Conservation (phyloP, 1,284 basidiomycete genomes). For the Rhizoctonia solani region DNA sequence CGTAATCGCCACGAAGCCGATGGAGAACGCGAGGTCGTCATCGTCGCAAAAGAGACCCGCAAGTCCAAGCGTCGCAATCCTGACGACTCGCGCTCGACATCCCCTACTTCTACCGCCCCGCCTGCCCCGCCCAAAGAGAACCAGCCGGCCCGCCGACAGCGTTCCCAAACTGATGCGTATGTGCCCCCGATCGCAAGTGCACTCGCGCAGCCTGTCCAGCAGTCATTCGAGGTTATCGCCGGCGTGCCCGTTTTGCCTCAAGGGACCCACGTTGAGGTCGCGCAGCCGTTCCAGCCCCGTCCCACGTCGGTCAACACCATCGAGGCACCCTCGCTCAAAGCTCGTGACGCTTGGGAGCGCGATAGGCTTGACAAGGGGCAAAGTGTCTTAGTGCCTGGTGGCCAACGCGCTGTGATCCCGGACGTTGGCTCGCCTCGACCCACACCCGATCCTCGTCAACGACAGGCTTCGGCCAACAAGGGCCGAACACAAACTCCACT, state of each 20-base stretch:
- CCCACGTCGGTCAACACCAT: slow-evolving; percentile 35
- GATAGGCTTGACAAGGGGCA: slow-evolving; percentile 34
- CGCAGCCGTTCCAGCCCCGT: background rate
- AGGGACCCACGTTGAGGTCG: slow-evolving; percentile 31
- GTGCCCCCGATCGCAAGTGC: background rate
- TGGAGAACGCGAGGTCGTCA: slow-evolving; percentile 27
- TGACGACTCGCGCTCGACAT: slow-evolving; percentile 8
- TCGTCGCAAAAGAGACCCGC: slow-evolving; percentile 12
- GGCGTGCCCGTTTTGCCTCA: slow-evolving; percentile 27
- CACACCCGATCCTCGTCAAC: slow-evolving; percentile 22
- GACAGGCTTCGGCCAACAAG: background rate
- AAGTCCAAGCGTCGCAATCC: slow-evolving; percentile 21
- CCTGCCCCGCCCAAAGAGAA: slow-evolving; percentile 25
- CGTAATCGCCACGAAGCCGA: slow-evolving; percentile 16
- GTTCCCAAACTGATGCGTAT: slow-evolving; percentile 20
- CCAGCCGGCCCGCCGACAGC: slow-evolving; percentile 7
- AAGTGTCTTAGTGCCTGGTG: slow-evolving; percentile 31
- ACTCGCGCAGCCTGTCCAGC: slow-evolving; percentile 1
- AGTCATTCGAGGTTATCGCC: slow-evolving; percentile 17
- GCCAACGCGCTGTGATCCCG: slow-evolving; percentile 26
- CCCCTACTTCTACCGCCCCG: slow-evolving; percentile 23
- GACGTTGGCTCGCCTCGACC: slow-evolving; percentile 16
- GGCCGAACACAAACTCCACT: slow-evolving; percentile 5
- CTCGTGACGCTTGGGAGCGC: slow-evolving; percentile 39
- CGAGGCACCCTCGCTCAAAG: slow-evolving; percentile 42